A percentile compares a stretch with the other conserved stretches of the same genome.
phyloP scores from a whole-genome alignment of 192 early-diverging fungal species.

The Backusella parvicylindrica region DNA sequence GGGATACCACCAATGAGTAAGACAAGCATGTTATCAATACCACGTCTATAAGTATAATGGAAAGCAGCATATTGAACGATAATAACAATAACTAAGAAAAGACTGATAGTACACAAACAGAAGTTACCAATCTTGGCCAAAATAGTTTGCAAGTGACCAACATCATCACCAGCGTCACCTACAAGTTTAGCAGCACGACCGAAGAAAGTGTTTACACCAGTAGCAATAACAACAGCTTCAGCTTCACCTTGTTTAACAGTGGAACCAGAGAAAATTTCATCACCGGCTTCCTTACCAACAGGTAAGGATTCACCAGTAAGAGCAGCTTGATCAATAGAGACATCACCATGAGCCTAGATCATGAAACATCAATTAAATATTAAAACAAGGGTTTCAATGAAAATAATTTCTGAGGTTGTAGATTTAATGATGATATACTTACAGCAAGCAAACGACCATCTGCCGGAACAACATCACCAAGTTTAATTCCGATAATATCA shows the following conservation, averaged over 20 bases:
- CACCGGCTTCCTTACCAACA: constrained; percentile 61
- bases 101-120: constrained; percentile 66
- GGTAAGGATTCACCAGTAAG: constrained; percentile 73
- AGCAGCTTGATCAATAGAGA: constrained; percentile 70
- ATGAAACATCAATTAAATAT: background rate
- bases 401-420: too few relatives aligned
- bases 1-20: constrained; percentile 80
- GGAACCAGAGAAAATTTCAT: constrained; percentile 74
- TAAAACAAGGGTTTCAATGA: background rate
- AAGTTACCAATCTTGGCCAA: constrained; percentile 74
- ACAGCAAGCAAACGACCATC: constrained; percentile 74
- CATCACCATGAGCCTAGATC: constrained; percentile 32
- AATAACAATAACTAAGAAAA: constrained; percentile 65
- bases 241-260: constrained; percentile 79
- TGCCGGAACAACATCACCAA: constrained; percentile 85
- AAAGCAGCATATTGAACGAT: constrained; percentile 69
- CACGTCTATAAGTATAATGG: constrained; percentile 64
- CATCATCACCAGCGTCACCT: constrained; percentile 66
- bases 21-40: constrained; percentile 76
- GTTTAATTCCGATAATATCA: constrained; percentile 79
- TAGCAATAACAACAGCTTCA: constrained; percentile 75
- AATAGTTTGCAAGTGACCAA: constrained; percentile 71
- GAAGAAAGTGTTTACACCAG: constrained; percentile 78
- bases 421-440: too few relatives aligned
- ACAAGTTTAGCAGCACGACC: too few relatives aligned